phyloP scores from a whole-genome alignment of 2,329 filamentous ascomycete species.

The Paraphoma sp. region DNA sequence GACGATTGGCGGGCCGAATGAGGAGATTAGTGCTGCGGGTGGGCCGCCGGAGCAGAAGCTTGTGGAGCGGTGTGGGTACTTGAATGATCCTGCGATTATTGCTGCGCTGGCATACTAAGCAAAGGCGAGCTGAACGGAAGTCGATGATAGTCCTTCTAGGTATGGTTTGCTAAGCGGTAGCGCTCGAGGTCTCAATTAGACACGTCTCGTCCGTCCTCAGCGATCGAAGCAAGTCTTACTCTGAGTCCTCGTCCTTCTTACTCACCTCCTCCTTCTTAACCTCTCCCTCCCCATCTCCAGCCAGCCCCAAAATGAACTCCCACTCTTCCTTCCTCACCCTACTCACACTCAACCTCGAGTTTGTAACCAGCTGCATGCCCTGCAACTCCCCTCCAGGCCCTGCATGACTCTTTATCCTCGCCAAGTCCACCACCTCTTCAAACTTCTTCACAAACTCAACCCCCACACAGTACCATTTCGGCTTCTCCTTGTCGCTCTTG shows the following conservation, averaged over 20 bases:
- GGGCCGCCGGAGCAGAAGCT: constrained; percentile 50
- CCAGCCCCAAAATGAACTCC: constrained; percentile 65
- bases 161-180: too few relatives aligned
- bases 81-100: constrained; percentile 55
- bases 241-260: neutral
- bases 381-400: constrained; percentile 63
- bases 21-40: constrained; percentile 53
- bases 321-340: constrained; percentile 71
- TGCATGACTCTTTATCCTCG: constrained; percentile 72
- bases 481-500: constrained; percentile 71
- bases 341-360: constrained; percentile 82
- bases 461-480: constrained; percentile 88
- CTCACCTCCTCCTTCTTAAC: neutral
- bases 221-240: too few relatives aligned
- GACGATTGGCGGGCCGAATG: constrained; percentile 52
- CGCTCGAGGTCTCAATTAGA: too few relatives aligned
- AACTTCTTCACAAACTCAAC: constrained; percentile 90
- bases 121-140: neutral
- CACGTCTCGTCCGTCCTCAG: too few relatives aligned
- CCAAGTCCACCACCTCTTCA: constrained; percentile 70
- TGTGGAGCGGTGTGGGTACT: constrained; percentile 55
- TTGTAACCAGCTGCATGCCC: constrained; percentile 83
- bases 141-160: too few relatives aligned
- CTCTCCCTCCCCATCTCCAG: constrained; percentile 25
- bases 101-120: constrained; percentile 43